These are phyloP conservation scores for Potentilla sterilis DNA, from an alignment of 306 rosid species.

Conservation along the genomic window DNA sequence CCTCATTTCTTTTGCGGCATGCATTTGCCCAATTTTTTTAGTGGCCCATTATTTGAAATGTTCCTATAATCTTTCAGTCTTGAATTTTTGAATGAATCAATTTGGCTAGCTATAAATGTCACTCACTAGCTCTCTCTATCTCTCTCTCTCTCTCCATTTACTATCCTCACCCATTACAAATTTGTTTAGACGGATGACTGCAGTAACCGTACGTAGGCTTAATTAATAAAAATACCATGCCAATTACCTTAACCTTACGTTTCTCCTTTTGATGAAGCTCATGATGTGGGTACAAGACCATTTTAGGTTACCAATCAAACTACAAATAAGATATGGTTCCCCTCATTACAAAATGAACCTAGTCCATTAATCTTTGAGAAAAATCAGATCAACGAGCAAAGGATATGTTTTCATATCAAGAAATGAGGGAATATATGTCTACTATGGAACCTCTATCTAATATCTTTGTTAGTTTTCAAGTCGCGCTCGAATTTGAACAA, in stretches of 20 bases:
- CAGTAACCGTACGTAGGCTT: not conserved
- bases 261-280: not conserved
- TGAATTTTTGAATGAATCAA: not conserved
- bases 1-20: too few relatives aligned
- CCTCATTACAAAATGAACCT: not conserved
- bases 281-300: not conserved
- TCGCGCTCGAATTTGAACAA: not conserved
- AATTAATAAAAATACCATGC: not conserved
- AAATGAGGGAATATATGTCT: not conserved
- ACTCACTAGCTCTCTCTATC: not conserved
- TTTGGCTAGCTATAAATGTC: not conserved
- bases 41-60: not conserved
- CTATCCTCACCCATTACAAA: not conserved
- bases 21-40: too few relatives aligned
- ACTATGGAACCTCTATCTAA: not conserved
- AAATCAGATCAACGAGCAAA: not conserved
- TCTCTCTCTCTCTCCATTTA: not conserved
- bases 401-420: not conserved
- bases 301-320: conserved; percentile 1
- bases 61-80: not conserved
- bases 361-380: not conserved
- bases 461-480: not conserved
- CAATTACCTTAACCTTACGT: not conserved
- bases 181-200: not conserved
- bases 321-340: not conserved